Percentiles rank a stretch among this genome's conserved stretches.
These are phyloP conservation scores for Gossypium davidsonii DNA, from an alignment of 441 rosid species.

Conservation along the genomic window DNA sequence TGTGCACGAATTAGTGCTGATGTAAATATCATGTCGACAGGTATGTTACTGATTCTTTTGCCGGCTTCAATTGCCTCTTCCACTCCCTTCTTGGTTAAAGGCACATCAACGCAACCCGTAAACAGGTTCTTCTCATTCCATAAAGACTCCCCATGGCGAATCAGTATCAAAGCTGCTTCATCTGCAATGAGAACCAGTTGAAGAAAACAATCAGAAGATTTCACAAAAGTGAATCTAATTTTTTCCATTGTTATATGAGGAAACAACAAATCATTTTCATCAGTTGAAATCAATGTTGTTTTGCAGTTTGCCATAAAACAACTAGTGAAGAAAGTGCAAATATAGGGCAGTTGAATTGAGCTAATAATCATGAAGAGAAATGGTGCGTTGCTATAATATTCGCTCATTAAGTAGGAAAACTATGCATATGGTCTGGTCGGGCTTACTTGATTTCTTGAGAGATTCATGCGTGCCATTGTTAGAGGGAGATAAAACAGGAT, in stretches of 20 bases:
- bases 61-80: constrained; percentile 98
- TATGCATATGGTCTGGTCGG: background rate
- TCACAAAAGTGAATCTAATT: constrained; percentile 7
- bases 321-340: background rate
- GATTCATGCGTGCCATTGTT: constrained; percentile 30
- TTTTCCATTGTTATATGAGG: background rate
- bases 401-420: background rate
- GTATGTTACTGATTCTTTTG: constrained; percentile 84
- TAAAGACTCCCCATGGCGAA: constrained; percentile 89
- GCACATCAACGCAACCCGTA: constrained; percentile 94
- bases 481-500: constrained; percentile 51
- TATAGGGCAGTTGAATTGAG: background rate
- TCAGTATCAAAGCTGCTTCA: constrained; percentile 79
- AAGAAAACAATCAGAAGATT: constrained; percentile 11
- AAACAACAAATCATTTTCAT: constrained; percentile 4
- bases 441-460: constrained; percentile 60
- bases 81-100: constrained; percentile 79
- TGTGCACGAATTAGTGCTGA: constrained; percentile 90
- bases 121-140: constrained; percentile 97
- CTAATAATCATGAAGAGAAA: background rate
- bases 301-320: background rate
- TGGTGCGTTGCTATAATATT: background rate
- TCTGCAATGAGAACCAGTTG: constrained; percentile 30
- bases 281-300: background rate
- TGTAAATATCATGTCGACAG: constrained; percentile 82